Conservation (phyloP, 495 filamentous ascomycete species). For the Clavariopsis aquatica region DNA sequence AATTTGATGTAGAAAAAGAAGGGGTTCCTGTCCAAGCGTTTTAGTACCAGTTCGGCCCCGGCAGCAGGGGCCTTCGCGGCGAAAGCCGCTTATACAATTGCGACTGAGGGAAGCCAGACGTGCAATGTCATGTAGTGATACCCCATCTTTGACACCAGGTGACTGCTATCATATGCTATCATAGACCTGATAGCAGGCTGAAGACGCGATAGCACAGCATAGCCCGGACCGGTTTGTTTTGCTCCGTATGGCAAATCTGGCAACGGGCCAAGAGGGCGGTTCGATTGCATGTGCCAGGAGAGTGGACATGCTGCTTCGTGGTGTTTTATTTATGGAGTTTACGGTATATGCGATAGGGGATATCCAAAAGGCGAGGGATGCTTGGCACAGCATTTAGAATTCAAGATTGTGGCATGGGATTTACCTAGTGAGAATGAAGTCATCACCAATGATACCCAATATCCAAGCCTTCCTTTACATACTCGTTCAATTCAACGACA, state of each 20-base stretch:
- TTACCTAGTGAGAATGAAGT: neutral
- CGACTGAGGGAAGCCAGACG: constrained; percentile 18
- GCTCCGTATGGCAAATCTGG: neutral
- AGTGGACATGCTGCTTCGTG: no score
- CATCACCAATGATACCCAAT: constrained; percentile 4
- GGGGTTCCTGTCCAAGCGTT: constrained; percentile 18
- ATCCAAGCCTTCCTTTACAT: neutral
- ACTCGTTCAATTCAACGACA: neutral
- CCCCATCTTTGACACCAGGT: neutral
- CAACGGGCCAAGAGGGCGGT: neutral
- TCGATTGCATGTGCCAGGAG: no score
- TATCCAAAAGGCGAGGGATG: neutral
- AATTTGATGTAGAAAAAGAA: constrained; percentile 13
- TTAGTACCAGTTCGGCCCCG: neutral
- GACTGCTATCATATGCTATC: neutral
- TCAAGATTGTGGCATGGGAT: neutral
- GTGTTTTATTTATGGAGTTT: no score
- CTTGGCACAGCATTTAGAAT: neutral
- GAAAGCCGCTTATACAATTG: constrained; percentile 1
- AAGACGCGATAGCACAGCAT: neutral
- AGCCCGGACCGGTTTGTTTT: neutral
- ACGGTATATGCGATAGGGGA: no score
- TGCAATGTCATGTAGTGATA: constrained; percentile 21
- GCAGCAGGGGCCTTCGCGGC: neutral
- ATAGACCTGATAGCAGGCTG: neutral